Conservation (phyloP, 352 stramenopile genomes). For the Globisporangium sylvaticum region DNA sequence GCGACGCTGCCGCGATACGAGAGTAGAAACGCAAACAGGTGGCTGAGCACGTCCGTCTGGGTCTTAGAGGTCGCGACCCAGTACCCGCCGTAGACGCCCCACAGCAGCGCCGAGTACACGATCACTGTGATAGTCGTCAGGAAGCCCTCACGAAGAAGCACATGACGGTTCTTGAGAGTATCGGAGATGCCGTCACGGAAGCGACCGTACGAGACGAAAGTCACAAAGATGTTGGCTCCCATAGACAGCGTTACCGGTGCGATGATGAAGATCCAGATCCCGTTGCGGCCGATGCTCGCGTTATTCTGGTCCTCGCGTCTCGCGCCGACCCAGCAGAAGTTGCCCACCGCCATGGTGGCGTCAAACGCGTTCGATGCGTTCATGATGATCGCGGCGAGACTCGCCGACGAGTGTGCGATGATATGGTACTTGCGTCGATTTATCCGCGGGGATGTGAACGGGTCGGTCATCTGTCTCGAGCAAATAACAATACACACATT, state of each 20-base stretch:
- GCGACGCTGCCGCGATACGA: slow-evolving; percentile 67
- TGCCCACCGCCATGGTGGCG: slow-evolving; percentile 50
- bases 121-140: slow-evolving; percentile 66
- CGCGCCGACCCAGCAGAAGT: slow-evolving; percentile 74
- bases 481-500: no score
- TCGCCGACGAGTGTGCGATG: slow-evolving; percentile 39
- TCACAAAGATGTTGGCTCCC: slow-evolving; percentile 61
- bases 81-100: slow-evolving; percentile 61
- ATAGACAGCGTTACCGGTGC: slow-evolving; percentile 47
- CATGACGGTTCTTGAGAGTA: slow-evolving; percentile 49
- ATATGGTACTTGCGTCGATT: slow-evolving; percentile 69
- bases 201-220: slow-evolving; percentile 51
- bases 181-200: slow-evolving; percentile 60
- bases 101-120: slow-evolving; percentile 62
- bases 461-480: slow-evolving; percentile 57
- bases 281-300: slow-evolving; percentile 24
- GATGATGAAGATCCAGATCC: slow-evolving; percentile 74
- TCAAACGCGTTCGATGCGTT: slow-evolving; percentile 47
- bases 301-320: slow-evolving; percentile 34
- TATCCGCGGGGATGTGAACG: slow-evolving; percentile 68
- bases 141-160: slow-evolving; percentile 65
- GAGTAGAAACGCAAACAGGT: slow-evolving; percentile 63
- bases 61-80: slow-evolving; percentile 38
- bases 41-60: slow-evolving; percentile 36
- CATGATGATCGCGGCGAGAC: slow-evolving; percentile 43